Base-by-base conservation (phyloP, 176 grass and related monocot species). In the Triticum turgidum region DNA sequence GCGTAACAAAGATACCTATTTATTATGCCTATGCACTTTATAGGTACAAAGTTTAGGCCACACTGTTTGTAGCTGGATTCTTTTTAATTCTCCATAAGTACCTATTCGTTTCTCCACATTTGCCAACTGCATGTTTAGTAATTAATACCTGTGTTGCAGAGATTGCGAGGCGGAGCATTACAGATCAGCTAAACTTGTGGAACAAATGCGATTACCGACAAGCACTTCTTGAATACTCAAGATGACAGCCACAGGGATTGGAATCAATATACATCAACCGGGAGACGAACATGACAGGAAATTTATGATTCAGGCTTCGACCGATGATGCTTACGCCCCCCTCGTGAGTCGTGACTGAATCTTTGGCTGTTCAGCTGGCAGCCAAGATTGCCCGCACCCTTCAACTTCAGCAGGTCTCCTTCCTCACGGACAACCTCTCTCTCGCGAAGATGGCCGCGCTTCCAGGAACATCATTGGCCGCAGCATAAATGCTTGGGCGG, bases 111-210 rank as follows among this genome's bases (percentile, higher is more conserved):
- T 39, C 70, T 39, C 11, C 18, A 2, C 11, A 59, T 77, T 79
- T 24, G 5, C 76, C n/a, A 80, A 64, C 59, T 66, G 7, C 59
- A 66, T 61, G 11, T 77, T 76, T 51, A 52, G 25, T 52, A 80
- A 25, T 82, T 69, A 22, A 35, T 71, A 3, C 25, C 78, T 22
- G 21, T 69, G n/a, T 88, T 88, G 21, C 65, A 83, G 80, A 65
- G 73, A 20, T 77, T 82, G 61, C 6, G 11, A 65, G 12, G 29
- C 32, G 15, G 25, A 67, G 20, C 58, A 73, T 4, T 51, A 61
- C 21, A 65, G 41, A 75, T 75, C 58, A 65, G 61, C 22, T 5
- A 24, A 65, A 51, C 7, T 58, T 5, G 13, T 6, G 11, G 6
- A 42, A 1, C 8, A 61, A 3, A 45, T 17, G 33, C 6, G 24